phyloP scores from a whole-genome alignment of 1,139 yeast species.

The Pneumocystis carinii region DNA sequence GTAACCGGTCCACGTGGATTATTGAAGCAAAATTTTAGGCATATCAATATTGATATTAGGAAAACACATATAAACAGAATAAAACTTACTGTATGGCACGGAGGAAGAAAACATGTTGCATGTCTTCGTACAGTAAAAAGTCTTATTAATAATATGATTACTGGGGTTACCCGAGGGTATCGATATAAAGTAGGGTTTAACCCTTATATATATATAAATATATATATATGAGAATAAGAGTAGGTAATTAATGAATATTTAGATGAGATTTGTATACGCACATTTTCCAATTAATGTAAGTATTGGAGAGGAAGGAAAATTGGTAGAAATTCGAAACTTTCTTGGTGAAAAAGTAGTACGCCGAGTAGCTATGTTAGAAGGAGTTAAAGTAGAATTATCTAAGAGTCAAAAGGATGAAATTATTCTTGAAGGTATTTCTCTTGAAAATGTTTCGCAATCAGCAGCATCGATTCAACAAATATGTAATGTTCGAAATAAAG shows the following conservation, averaged over 20 bases:
- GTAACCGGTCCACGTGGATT: constrained; percentile 99
- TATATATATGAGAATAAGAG: not conserved
- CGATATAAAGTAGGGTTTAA: constrained; percentile 67
- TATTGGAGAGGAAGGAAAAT: constrained; percentile 60
- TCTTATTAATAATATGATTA: constrained; percentile 80
- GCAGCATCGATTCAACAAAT: constrained; percentile 98
- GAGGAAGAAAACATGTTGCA: constrained; percentile 99
- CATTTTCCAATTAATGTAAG: constrained; percentile 99
- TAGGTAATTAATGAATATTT: constrained; percentile 66
- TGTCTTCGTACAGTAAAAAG: constrained; percentile 98
- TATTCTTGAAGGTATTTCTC: constrained; percentile 84
- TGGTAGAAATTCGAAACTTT: constrained; percentile 96
- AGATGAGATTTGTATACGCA: constrained; percentile 99
- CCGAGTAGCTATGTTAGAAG: constrained; percentile 68
- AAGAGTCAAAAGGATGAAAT: constrained; percentile 87
- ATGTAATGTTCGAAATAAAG: constrained; percentile 99
- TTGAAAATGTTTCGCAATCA: constrained; percentile 94
- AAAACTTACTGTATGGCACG: constrained; percentile 90
- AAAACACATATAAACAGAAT: constrained; percentile 59
- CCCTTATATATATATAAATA: constrained; percentile 27
- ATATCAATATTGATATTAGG: constrained; percentile 82
- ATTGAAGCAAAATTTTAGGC: constrained; percentile 80
- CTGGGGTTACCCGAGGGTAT: constrained; percentile 80
- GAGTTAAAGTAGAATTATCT: constrained; percentile 78
- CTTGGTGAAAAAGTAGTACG: constrained; percentile 97